Evolutionary conservation across 1,284 basidiomycete genomes (phyloP), one percentile per base, ranked within the genome.

Genomic region (Xerocomus amazonicus): DNA sequence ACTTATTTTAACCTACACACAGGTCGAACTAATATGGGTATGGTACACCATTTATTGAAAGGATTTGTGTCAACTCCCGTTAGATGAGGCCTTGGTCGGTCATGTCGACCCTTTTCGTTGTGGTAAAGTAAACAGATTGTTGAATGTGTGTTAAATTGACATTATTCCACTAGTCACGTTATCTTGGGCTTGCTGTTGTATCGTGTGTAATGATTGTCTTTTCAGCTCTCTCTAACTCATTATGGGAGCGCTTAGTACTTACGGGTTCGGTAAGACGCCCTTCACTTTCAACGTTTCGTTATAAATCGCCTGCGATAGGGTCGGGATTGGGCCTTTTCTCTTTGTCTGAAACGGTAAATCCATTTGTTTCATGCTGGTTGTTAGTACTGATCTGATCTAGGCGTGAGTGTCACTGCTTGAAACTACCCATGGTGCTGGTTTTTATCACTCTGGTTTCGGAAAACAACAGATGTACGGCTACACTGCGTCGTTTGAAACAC

Each of bases 1-100:
- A 9, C 29, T 9, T 26, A 5, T 4, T 7, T 10, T 38, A 13
- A 39, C 28, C 8, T 19, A 9, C 14, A 34, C 5, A 3, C 27
- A 53, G 49, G 17, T 53, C 16, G 41, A 53, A 7, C n/a, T 52
- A 14, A 47, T 53, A 43, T 53, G 52, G 52, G 52, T 53, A 47
- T 2, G 41, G 9, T 19, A 6, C 28, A 47, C 4, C 41, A 3
- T 41, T 33, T 2, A 17, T 13, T 10, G 26, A 10, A 12, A 42
- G 6, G 29, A 40, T 39, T 4, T n/a, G 6, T 3, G 26, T 28
- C 19, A 46, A 36, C 16, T 16, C 29, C 32, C 14, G 26, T 35
- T 28, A 53, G 52, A 31, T 46, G 36, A 51, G 32, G 9, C 23
- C 45, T 6, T 53, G 52, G 50, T 44, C 50, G 2, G 7, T 6